Evolutionary conservation across 1,284 basidiomycete species (phyloP), one percentile per base, ranked within the genome.

Genomic region (Omphalotus olearius): DNA sequence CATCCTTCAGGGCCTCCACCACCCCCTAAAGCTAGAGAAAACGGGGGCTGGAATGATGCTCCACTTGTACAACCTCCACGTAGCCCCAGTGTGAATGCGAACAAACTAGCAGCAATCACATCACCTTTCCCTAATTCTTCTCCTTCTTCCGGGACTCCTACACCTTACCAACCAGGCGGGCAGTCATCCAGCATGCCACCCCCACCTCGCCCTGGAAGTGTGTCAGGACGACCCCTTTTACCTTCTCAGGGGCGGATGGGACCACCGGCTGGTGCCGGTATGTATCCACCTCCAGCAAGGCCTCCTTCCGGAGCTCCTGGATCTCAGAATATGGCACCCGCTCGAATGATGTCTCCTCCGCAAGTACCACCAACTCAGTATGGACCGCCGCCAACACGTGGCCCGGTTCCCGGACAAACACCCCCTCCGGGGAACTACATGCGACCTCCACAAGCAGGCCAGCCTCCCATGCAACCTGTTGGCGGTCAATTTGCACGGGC

Each of bases 1-100:
- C 42, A 56, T 36, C 62, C 61, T 26, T 59, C 52, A 43, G 17
- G 37, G 43, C 56, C 57, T 44, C 51, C 55, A 45, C 57, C 59
- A 17, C 71, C 70, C 17, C 74, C 74, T 44, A 85, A 83, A 58
- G 78, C 81, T 33, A 69, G 71, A 39, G 88, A 88, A 55, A 83
- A 85, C 40, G 80, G 83, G 9, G 92, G 91, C 0, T 98, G 94
- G 94, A 98, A 98, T 64, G 95, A 98, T 62, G 83, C 90, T 0
- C 93, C 92, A 1, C 60, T 80, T 6, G 61, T 77, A 13, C 57
- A 71, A 6, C 64, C 73, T 11, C 71, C 76, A 46, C 82, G 83
- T 47, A 77, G 78, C 1, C 76, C 83, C 1, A 74, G 74, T 36
- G 71, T 79, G 1, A 73, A 66, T 47, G 58, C 69, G 20, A 68